Conservation (phyloP, 139 green algal species). For the Desmodesmus armatus region DNA sequence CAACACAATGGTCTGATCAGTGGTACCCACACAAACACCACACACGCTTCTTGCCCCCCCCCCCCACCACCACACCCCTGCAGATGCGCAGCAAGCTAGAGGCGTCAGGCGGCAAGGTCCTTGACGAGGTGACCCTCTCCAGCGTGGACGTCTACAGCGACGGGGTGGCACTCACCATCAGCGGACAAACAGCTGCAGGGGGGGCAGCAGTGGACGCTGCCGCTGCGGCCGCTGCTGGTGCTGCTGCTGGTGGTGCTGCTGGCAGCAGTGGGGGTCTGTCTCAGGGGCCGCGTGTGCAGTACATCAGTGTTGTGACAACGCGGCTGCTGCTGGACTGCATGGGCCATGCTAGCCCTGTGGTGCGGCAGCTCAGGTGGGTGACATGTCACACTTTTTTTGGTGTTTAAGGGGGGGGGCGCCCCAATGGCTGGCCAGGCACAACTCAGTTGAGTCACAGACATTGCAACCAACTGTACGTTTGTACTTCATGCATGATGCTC, state of each 20-base stretch:
- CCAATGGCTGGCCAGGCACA: no score
- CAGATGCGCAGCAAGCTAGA: slow-evolving; percentile 73
- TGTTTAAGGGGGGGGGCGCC: no score
- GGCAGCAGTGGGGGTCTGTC: not conserved
- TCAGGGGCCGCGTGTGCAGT: slow-evolving; percentile 10
- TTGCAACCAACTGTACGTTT: no score
- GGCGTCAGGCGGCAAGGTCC: slow-evolving; percentile 73
- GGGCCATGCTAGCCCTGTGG: slow-evolving; percentile 91
- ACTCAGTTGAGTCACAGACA: no score
- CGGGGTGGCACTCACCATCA: slow-evolving; percentile 65
- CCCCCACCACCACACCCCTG: no score
- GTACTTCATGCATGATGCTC: no score
- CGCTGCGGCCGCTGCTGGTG: not conserved
- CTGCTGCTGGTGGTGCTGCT: not conserved
- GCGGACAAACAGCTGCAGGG: not conserved
- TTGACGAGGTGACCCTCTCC: slow-evolving; percentile 66
- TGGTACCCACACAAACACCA: no score
- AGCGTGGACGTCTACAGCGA: slow-evolving; percentile 70
- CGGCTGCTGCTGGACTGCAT: slow-evolving; percentile 95
- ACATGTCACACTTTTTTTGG: no score
- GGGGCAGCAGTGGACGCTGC: not conserved
- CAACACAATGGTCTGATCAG: no score
- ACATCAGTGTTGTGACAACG: slow-evolving; percentile 8
- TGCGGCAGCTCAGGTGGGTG: slow-evolving; percentile 85
- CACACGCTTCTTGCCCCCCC: no score